These are phyloP conservation scores for Lasiodiplodia sp. DNA, from an alignment of 2,329 filamentous ascomycete genomes.

Conservation along the genomic window DNA sequence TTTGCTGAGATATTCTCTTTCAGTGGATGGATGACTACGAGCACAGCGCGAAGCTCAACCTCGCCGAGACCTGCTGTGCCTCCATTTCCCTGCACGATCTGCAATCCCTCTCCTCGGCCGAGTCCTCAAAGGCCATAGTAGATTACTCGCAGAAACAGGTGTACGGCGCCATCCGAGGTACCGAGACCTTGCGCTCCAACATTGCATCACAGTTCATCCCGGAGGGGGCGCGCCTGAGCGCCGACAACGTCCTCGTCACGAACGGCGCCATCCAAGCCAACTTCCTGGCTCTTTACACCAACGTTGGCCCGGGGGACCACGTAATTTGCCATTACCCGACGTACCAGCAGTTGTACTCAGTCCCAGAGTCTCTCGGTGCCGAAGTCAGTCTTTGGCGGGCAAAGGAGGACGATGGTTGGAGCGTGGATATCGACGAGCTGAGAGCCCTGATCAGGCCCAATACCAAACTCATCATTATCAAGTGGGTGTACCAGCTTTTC, in stretches of 20 bases:
- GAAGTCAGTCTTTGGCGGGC: conserved; percentile 82
- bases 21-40: conserved; percentile 67
- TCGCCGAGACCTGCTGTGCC: conserved; percentile 80
- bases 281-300: conserved; percentile 76
- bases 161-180: conserved; percentile 79
- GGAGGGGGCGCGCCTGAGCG: conserved; percentile 57
- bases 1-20: conserved; percentile 2
- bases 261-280: conserved; percentile 87
- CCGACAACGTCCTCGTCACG: conserved; percentile 77
- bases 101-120: conserved; percentile 64
- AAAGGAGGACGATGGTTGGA: conserved; percentile 68
- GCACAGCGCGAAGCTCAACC: conserved; percentile 66
- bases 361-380: conserved; percentile 77
- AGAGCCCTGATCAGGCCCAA: conserved; percentile 69
- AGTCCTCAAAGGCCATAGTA: conserved; percentile 54
- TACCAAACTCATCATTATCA: conserved; percentile 75
- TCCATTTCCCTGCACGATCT: conserved; percentile 77
- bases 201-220: conserved; percentile 70
- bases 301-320: conserved; percentile 78
- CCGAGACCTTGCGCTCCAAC: conserved; percentile 66
- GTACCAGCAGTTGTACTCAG: conserved; percentile 82
- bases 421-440: conserved; percentile 72
- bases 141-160: conserved; percentile 64
- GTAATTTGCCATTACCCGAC: conserved; percentile 87
- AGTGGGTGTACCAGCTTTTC: conserved; percentile 43